Base-by-base conservation (phyloP, 1,284 basidiomycete genomes). In the Uromyces viciae-fabae region DNA sequence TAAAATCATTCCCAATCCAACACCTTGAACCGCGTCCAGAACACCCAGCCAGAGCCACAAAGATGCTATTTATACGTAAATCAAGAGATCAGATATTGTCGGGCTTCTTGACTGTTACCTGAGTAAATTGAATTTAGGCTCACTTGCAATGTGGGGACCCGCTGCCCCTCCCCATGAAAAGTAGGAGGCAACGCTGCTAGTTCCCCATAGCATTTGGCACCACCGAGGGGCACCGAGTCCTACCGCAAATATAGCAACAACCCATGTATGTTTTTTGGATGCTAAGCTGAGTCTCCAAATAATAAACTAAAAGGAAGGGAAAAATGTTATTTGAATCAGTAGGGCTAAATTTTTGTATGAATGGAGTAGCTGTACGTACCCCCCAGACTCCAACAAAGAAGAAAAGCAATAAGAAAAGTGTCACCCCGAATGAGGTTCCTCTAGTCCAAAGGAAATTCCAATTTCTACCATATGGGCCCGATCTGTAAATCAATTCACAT, bases 41-140 rank as follows among this genome's bases (percentile, higher is more conserved):
- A 96, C 94, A 85, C 94, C 94, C 14, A 96, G 89, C 94, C 94
- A 96, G 52, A 96, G 88, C 94, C 94, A 96, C 46, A 95, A 87
- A 46, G 91, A 92, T 43, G 93, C 90, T 72, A 92, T 33, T 36
- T 14, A 92, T 81, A 3, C n/a, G 1, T 19, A 7, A 31, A 42
- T 8, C 85, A 72, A 49, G 38, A 33, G 49, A 4, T 1, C 31
- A 36, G 7, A 73, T 22, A 11, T 54, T n/a, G 17, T 2, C 60
- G 19, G 28, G 19, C 31, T n/a, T 68, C 31, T 40, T 40, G 31
- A 22, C 8, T 42, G 19, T 66, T 49, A 38, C 73, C 17, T 52
- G 42, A 46, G 22, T 58, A 7, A 46, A 7, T 28, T 28, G 14
- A 14, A 62, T n/a, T 28, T 14, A 73, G 68, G 43, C 78, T 80